Percentiles rank a stretch among this genome's conserved stretches.
These are phyloP conservation scores for Entrophospora sp. DNA, from an alignment of 192 early-diverging fungal species.

Conservation along the genomic window DNA sequence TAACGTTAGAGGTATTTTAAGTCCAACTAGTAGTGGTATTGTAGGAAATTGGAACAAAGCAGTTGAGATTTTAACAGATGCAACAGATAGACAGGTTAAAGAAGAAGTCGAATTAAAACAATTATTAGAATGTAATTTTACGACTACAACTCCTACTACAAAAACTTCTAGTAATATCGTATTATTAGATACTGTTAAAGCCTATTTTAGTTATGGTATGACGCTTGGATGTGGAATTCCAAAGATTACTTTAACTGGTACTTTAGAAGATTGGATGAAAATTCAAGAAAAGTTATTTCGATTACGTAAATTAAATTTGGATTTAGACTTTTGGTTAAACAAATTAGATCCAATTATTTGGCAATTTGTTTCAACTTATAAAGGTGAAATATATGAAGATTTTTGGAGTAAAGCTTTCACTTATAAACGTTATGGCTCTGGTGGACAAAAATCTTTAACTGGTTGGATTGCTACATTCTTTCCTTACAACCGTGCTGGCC, in stretches of 20 bases:
- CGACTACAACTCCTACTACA: not conserved
- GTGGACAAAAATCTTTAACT: not conserved
- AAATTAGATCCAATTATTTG: not conserved
- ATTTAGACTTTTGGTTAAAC: conserved; percentile 14
- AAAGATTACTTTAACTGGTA: conserved; percentile 3
- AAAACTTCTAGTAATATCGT: conserved; percentile 1
- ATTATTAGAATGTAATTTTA: conserved; percentile 9
- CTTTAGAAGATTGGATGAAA: not conserved
- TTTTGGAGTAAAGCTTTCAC: not conserved
- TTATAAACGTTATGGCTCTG: not conserved
- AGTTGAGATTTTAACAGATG: not conserved
- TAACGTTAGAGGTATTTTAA: not conserved
- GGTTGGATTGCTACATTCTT: conserved; percentile 11
- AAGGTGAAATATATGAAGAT: not conserved
- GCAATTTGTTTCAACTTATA: conserved; percentile 2
- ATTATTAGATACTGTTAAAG: not conserved
- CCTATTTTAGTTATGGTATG: not conserved
- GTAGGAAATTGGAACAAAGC: conserved; percentile 8
- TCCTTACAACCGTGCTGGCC: not conserved
- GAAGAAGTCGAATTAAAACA: not conserved
- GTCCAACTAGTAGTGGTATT: not conserved
- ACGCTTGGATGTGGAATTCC: conserved; percentile 15
- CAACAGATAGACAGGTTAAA: not conserved
- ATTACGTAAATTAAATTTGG: not conserved
- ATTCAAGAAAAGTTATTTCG: not conserved